Base-by-base conservation (phyloP, 805 yeast species). In the Kurtzmaniella cleridarum region DNA sequence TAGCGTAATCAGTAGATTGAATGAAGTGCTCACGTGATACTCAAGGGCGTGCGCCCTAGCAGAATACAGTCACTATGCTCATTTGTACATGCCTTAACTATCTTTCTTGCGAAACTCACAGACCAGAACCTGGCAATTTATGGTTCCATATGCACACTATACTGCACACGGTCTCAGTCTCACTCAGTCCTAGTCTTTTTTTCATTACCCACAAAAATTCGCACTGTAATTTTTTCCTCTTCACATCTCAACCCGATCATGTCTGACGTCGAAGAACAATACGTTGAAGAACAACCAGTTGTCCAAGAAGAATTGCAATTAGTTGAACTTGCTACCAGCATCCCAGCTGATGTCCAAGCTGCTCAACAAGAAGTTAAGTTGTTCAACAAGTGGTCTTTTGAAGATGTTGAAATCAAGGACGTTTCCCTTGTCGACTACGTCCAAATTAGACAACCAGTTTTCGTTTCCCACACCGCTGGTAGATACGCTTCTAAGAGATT, bases 321-420 rank as follows among this genome's bases (percentile, higher is more conserved):
- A 54, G 86, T 81, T 63, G 86, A 80, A 66, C 81, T 87, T 71
- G 96, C 96, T 69, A 90, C 98, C 60, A 78, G 91, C 63, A 89
- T 93, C 69, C 98, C 98, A 75, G 88, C 83, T 70, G 97, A 88
- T 40, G 88, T 93, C 66, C 95, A 87, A 76, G 84, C 81, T 69
- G 97, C 95, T 74, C 88, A 91, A 71, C 83, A 80, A 69, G 95
- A 88, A 77, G 84, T 93, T 74, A 91, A 89, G 78, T 83, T 93
- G 66, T 93, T 93, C 91, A 93, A 93, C 96, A 93, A 91, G 78
- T 93, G 98, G 98, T 82, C 97, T 55, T 95, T 86, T 69, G 95
- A 90, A 74, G 97, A 88, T 49, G 93, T 93, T 64, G 93, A 90
- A 73, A 88, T 93, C 61, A 89, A 88, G 81, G 99, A 93, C 72